Conservation (phyloP, 2,329 filamentous ascomycete genomes). For the Nothomitra cinnamomea region DNA sequence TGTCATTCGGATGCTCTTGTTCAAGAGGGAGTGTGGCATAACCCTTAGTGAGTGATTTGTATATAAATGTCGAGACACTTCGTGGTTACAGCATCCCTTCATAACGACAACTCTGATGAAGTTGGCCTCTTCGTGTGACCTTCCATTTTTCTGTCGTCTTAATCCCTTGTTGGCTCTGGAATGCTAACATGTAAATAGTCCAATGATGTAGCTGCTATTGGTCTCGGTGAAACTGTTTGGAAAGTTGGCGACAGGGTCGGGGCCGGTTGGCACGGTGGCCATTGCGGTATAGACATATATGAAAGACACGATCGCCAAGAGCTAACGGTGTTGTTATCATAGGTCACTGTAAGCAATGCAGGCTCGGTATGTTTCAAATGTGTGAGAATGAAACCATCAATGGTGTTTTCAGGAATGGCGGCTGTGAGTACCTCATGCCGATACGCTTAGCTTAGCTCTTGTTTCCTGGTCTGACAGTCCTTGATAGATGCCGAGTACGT, state of each 20-base stretch:
- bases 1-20: slow-evolving; percentile 45
- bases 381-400: slow-evolving; percentile 47
- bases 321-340: neutral
- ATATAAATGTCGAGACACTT: neutral
- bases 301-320: neutral
- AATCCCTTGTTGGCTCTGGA: no score
- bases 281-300: slow-evolving; percentile 15
- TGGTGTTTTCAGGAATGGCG: slow-evolving; percentile 48
- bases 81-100: no score
- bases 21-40: slow-evolving; percentile 33
- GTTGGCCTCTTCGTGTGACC: no score
- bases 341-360: slow-evolving; percentile 47
- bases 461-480: neutral
- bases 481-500: slow-evolving; percentile 22
- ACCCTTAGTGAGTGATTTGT: slow-evolving; percentile 26
- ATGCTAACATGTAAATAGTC: slow-evolving; percentile 24
- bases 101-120: no score
- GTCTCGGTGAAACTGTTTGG: slow-evolving; percentile 38
- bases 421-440: slow-evolving; percentile 28
- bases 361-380: slow-evolving; percentile 47
- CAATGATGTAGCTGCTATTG: slow-evolving; percentile 43
- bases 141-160: no score
- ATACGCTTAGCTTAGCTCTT: neutral
- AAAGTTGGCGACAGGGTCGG: slow-evolving; percentile 50
- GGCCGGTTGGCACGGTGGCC: slow-evolving; percentile 48